These are phyloP conservation scores for Prinsepia uniflora DNA, from an alignment of 306 rosid genomes.

Conservation along the genomic window DNA sequence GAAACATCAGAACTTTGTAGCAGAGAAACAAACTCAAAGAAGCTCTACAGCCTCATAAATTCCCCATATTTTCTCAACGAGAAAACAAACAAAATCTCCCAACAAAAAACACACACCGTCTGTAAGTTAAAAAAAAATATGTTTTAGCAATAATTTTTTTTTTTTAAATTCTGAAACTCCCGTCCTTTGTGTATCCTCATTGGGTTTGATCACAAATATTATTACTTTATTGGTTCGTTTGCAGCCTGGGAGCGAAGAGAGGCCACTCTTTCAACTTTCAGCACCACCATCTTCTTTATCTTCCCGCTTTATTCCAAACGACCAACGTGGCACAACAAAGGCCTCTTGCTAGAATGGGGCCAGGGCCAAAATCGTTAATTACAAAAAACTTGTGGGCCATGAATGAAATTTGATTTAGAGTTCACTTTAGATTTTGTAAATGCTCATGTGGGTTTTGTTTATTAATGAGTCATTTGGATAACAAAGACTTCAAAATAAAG, in stretches of 20 bases:
- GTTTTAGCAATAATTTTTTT: neutral
- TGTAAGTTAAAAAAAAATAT: neutral
- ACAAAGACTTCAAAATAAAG: too few species aligned
- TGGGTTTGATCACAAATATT: conserved; percentile 3
- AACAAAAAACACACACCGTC: conserved; percentile 29
- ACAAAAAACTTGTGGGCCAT: conserved; percentile 28
- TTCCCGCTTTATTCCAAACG: conserved; percentile 43
- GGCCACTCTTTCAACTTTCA: conserved; percentile 24
- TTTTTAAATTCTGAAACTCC: neutral
- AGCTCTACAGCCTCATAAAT: conserved; percentile 64
- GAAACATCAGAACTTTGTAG: conserved; percentile 33
- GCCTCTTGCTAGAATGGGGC: conserved; percentile 41
- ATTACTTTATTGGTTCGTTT: conserved; percentile 20
- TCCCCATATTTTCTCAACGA: conserved; percentile 26
- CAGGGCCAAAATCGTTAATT: conserved; percentile 18
- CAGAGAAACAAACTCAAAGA: conserved; percentile 24
- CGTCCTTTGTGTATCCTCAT: neutral
- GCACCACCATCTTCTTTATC: conserved; percentile 41
- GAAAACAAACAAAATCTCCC: conserved; percentile 33
- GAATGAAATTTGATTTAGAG: neutral
- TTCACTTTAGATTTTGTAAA: too few species aligned
- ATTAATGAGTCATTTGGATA: too few species aligned
- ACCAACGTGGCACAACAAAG: conserved; percentile 63
- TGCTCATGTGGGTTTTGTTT: neutral
- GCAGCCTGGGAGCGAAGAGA: neutral